Evolutionary conservation across 1,139 yeast species (phyloP), one percentile per base, ranked within the genome.

Genomic region (Kodamaea fungicola): DNA sequence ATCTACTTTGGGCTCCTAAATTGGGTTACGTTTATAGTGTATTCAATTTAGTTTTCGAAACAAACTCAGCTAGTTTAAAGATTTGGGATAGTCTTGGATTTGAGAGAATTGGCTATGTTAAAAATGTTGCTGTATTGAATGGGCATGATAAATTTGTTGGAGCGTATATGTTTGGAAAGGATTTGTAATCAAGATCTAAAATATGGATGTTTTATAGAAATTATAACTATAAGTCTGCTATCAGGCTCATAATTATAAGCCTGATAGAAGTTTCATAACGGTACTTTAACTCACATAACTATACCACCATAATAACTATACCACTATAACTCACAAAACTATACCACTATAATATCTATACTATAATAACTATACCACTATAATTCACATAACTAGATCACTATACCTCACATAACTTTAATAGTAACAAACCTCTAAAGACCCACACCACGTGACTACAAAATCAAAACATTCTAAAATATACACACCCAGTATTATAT

Each of bases 81-180:
- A 80, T 84, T 41, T 87, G 95, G 95, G 95, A 86, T 35, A 47
- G 63, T 2, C 65, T 86, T 26, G 90, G 92, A 1, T 87, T 85
- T 47, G 81, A 82, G 7, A 62, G 86, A 38, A 79, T 85, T 33
- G 95, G 95, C 0, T 64, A 67, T 30, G 67, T 87, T 8, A 80
- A 80, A 39, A 72, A 75, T 22, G 94, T 78, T 1, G 95, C 83
- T 0, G 66, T 71, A 2, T 61, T 86, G 43, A 81, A 80, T 52
- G 89, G 87, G 1, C 51, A 66, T 26, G 71, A 71, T 1, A 64
- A 70, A n/a, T 70, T 78, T 8, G 80, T 83, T 2, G 88, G 84
- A 37, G 95, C 90, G 5, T 62, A 71, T 31, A 68, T 82, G 55
- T 83, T 62, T 52, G 89, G 89, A 2, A 80, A 79, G 49, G 77